Conservation (phyloP, 225 moss, liverwort and hornwort genomes). For the Rhytidiadelphus loreus region DNA sequence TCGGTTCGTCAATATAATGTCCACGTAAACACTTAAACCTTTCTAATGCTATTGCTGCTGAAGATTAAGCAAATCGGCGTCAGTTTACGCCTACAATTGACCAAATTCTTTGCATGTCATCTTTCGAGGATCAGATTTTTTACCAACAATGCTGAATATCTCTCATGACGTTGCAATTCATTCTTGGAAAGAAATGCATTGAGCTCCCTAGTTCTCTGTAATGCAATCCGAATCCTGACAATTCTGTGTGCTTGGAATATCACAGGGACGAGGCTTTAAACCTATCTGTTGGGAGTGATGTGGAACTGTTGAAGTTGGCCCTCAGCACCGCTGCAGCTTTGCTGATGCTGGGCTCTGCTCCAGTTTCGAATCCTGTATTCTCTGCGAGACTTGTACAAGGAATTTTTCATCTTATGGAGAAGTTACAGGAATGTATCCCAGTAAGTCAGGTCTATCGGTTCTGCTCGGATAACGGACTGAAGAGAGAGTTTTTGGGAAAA, state of each 20-base stretch:
- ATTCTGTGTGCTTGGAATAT: not conserved
- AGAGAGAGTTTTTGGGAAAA: conserved; percentile 38
- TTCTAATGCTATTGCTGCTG: not conserved
- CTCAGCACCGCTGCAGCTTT: conserved; percentile 40
- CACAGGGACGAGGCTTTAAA: conserved; percentile 19
- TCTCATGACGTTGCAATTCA: not conserved
- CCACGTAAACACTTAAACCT: conserved; percentile 17
- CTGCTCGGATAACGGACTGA: conserved; percentile 38
- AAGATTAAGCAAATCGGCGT: not conserved
- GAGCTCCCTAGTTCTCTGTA: not conserved
- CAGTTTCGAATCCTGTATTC: conserved; percentile 48
- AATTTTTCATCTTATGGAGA: conserved; percentile 36
- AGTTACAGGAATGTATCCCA: conserved; percentile 32
- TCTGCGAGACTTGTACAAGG: conserved; percentile 22
- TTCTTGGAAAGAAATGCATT: not conserved
- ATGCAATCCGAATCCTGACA: not conserved
- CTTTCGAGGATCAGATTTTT: not conserved
- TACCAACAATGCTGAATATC: not conserved
- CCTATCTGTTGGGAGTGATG: conserved; percentile 18
- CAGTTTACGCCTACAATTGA: not conserved
- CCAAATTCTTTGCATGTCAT: not conserved
- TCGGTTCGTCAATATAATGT: conserved; percentile 26
- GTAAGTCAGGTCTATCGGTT: conserved; percentile 39
- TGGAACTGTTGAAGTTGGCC: conserved; percentile 45
- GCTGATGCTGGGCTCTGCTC: conserved; percentile 45